Evolutionary conservation across 306 rosid species (phyloP).

Genomic region (Glycine soja): DNA sequence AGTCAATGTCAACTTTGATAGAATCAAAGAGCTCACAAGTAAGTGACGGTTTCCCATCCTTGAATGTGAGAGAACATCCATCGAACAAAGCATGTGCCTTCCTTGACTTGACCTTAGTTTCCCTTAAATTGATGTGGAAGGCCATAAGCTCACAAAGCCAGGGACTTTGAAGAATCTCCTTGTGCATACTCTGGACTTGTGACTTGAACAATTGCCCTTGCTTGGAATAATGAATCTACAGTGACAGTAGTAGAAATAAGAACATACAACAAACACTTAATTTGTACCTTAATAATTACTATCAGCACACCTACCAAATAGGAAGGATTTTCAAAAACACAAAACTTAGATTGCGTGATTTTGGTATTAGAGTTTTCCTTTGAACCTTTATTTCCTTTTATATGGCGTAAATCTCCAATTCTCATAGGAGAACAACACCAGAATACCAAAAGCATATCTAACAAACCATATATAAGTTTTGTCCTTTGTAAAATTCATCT

Average conservation of each 20-base stretch:
- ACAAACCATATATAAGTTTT: neutral
- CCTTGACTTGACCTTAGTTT: constrained; percentile 56
- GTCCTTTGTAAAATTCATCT: neutral
- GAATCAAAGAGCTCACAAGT: constrained; percentile 88
- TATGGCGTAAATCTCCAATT: neutral
- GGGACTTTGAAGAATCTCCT: constrained; percentile 94
- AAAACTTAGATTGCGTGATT: too few species aligned
- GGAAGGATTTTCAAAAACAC: too few species aligned
- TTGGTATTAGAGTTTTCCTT: too few species aligned
- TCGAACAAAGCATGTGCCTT: constrained; percentile 65
- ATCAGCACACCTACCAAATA: neutral
- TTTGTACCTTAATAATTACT: neutral
- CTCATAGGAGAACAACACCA: neutral
- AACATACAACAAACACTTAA: neutral
- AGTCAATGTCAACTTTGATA: constrained; percentile 74
- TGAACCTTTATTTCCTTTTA: neutral
- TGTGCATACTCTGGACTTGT: constrained; percentile 78
- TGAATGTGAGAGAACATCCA: constrained; percentile 67
- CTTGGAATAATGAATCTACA: constrained; percentile 88
- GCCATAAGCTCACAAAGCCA: constrained; percentile 97
- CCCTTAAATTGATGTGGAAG: constrained; percentile 86
- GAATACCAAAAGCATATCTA: neutral
- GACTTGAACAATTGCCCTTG: constrained; percentile 95
- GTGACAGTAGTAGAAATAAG: constrained; percentile 21
- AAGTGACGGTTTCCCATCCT: constrained; percentile 85